These are phyloP conservation scores for Trichoderma gracile DNA, from an alignment of 2,329 filamentous ascomycete species.

Conservation along the genomic window DNA sequence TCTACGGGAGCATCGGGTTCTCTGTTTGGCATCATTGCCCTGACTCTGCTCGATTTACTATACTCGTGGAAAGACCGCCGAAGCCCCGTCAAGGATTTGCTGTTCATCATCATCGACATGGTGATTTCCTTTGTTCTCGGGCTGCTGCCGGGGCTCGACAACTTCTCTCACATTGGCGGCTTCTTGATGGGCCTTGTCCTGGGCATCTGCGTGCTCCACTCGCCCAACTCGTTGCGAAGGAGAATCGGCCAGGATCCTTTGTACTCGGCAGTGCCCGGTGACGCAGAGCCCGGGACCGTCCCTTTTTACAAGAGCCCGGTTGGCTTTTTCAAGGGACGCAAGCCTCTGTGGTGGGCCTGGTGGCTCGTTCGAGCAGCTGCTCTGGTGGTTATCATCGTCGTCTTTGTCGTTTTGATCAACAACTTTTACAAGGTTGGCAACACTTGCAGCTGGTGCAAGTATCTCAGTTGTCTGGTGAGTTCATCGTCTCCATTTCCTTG, in stretches of 20 bases:
- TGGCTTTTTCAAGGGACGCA: constrained; percentile 88
- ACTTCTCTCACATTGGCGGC: constrained; percentile 95
- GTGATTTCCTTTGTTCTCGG: constrained; percentile 89
- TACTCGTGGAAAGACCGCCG: constrained; percentile 86
- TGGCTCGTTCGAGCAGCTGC: constrained; percentile 82
- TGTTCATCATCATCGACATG: constrained; percentile 83
- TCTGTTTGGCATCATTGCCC: constrained; percentile 87
- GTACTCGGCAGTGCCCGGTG: constrained; percentile 67
- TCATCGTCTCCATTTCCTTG: background rate
- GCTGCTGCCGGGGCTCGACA: constrained; percentile 88
- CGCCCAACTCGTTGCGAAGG: constrained; percentile 75
- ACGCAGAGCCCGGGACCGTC: constrained; percentile 49
- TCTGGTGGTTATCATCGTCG: constrained; percentile 76
- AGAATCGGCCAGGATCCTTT: constrained; percentile 71
- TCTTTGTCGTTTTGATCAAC: constrained; percentile 82
- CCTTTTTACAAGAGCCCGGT: constrained; percentile 63
- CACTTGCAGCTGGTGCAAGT: constrained; percentile 90
- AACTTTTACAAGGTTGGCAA: constrained; percentile 85
- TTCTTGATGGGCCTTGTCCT: constrained; percentile 89
- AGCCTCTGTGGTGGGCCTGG: constrained; percentile 96
- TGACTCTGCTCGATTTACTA: constrained; percentile 83
- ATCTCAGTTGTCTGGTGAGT: constrained; percentile 88
- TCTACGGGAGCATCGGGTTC: constrained; percentile 88
- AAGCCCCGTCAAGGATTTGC: constrained; percentile 77
- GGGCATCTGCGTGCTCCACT: constrained; percentile 84